phyloP scores from a whole-genome alignment of 1,139 yeast species.

The Debaryomycetaceae sp. region DNA sequence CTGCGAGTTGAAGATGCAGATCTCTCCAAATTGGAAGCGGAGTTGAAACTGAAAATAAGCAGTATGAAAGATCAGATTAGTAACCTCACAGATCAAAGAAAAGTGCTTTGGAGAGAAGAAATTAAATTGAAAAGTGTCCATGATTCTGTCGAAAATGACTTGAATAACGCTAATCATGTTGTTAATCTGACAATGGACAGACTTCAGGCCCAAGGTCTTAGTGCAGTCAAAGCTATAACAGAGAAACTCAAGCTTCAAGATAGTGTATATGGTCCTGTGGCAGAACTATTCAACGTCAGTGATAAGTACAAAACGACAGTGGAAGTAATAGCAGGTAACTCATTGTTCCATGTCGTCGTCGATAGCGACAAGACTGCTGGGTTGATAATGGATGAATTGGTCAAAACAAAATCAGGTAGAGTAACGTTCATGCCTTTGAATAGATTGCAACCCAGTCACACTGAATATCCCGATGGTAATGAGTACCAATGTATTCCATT shows the following conservation, averaged over 20 bases:
- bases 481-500: conserved; percentile 68
- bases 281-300: conserved; percentile 76
- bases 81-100: conserved; percentile 62
- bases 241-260: conserved; percentile 48
- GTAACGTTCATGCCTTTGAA: conserved; percentile 90
- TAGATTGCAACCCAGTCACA: conserved; percentile 44
- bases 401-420: conserved; percentile 71
- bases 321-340: conserved; percentile 84
- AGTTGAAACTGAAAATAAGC: conserved; percentile 32
- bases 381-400: conserved; percentile 69
- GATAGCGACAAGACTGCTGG: conserved; percentile 86
- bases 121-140: conserved; percentile 54
- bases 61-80: conserved; percentile 37
- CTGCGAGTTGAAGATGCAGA: conserved; percentile 23
- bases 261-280: conserved; percentile 79
- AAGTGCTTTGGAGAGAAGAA: conserved; percentile 77
- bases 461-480: conserved; percentile 51
- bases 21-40: conserved; percentile 16
- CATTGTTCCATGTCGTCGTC: conserved; percentile 85
- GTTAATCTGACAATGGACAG: conserved; percentile 75
- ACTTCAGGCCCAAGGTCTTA: conserved; percentile 64
- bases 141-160: conserved; percentile 55
- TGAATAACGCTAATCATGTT: conserved; percentile 53
- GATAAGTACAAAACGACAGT: conserved; percentile 83
- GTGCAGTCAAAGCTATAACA: conserved; percentile 61